These are phyloP conservation scores for Diplodia sapinea DNA, from an alignment of 2,329 filamentous ascomycete species.

Conservation along the genomic window DNA sequence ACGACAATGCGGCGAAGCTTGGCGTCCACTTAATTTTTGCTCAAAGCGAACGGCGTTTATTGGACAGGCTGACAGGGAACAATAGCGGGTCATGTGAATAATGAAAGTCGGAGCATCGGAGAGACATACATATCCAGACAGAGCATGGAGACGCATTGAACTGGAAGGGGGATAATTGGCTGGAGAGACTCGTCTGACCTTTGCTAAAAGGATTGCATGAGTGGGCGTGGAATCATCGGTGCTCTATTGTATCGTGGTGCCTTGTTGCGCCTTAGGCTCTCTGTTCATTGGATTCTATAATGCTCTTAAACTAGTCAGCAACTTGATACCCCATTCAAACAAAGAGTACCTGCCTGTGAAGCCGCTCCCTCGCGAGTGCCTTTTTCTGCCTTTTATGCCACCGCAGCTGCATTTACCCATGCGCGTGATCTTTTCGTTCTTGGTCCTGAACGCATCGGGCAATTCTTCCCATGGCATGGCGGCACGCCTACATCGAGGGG, in stretches of 20 bases:
- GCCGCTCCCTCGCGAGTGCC: background rate
- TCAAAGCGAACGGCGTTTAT: conserved; percentile 1
- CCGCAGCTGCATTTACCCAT: too few relatives aligned
- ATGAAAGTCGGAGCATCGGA: background rate
- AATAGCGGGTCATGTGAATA: background rate
- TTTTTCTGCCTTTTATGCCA: background rate
- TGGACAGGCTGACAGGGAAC: background rate
- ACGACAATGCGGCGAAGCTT: background rate
- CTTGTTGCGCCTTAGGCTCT: background rate
- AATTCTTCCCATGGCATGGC: background rate
- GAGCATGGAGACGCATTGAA: background rate
- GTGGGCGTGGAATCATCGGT: background rate
- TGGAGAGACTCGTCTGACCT: background rate
- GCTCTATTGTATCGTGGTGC: background rate
- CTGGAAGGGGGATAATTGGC: background rate
- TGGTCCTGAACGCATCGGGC: background rate
- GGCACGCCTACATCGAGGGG: too few relatives aligned
- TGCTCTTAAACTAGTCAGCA: background rate
- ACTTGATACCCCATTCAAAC: conserved; percentile 9
- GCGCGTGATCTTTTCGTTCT: background rate
- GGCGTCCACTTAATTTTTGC: background rate
- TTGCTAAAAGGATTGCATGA: background rate
- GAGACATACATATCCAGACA: background rate
- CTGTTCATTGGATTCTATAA: background rate
- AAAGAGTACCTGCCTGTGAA: background rate